Conservation (phyloP, 2,329 filamentous ascomycete species). For the Aspergillus ochraceoroseus region DNA sequence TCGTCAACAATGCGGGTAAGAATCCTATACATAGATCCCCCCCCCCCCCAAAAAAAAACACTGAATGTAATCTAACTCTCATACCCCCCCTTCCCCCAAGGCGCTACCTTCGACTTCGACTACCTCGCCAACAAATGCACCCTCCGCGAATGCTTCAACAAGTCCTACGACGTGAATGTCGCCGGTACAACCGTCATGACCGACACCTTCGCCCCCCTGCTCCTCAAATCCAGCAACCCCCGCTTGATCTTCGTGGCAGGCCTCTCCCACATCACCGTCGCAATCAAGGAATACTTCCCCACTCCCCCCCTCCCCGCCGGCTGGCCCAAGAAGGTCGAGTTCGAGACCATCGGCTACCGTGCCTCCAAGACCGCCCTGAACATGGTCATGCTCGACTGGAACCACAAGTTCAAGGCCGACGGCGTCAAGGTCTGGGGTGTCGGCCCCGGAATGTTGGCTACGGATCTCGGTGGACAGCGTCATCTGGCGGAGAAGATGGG, state of each 20-base stretch:
- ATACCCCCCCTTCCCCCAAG: slow-evolving; percentile 5
- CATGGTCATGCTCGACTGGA: slow-evolving; percentile 48
- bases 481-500: slow-evolving; percentile 21
- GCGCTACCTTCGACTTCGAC: slow-evolving; percentile 24
- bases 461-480: slow-evolving; percentile 41
- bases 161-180: slow-evolving; percentile 52
- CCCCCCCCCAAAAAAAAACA: no score
- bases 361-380: slow-evolving; percentile 45
- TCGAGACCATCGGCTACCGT: slow-evolving; percentile 34
- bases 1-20: slow-evolving; percentile 56
- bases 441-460: slow-evolving; percentile 48
- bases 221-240: slow-evolving; percentile 44
- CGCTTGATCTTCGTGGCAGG: slow-evolving; percentile 49
- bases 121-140: slow-evolving; percentile 28
- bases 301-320: slow-evolving; percentile 24
- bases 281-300: slow-evolving; percentile 1
- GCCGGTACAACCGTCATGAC: slow-evolving; percentile 45
- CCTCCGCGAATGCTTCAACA: slow-evolving; percentile 44
- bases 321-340: slow-evolving; percentile 39
- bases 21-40: background rate
- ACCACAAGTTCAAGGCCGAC: slow-evolving; percentile 43
- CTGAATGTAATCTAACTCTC: no score
- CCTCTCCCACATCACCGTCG: slow-evolving; percentile 34
- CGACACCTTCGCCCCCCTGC: slow-evolving; percentile 48
- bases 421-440: slow-evolving; percentile 49